These are phyloP conservation scores for Teratosphaeria nubilosa DNA, from an alignment of 2,329 filamentous ascomycete genomes.

Conservation along the genomic window DNA sequence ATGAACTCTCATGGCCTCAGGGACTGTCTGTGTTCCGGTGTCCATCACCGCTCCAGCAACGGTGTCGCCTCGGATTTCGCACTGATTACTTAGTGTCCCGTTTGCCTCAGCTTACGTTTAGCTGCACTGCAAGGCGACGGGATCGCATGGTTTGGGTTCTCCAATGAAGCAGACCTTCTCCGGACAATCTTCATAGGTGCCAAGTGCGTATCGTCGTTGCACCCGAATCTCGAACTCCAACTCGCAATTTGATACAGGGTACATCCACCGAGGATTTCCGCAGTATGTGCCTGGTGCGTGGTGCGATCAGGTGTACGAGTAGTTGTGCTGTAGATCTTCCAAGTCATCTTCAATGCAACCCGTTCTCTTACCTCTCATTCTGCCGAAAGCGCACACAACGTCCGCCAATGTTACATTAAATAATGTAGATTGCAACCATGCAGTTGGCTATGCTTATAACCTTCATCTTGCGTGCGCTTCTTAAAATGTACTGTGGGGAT, in stretches of 20 bases:
- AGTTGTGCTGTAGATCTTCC: too few species aligned
- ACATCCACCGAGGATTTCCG: not conserved
- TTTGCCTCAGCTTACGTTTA: not conserved
- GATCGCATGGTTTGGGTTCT: not conserved
- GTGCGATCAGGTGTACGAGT: too few species aligned
- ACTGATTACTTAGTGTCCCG: not conserved
- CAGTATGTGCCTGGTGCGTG: not conserved
- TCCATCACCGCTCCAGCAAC: not conserved
- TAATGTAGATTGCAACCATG: not conserved
- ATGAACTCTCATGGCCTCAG: not conserved
- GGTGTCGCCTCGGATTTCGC: not conserved
- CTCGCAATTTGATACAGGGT: not conserved
- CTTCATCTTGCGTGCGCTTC: not conserved
- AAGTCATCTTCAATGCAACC: not conserved
- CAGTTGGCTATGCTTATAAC: not conserved
- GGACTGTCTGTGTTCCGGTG: not conserved
- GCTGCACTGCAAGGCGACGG: too few species aligned
- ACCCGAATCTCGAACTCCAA: not conserved
- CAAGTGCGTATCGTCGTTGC: not conserved
- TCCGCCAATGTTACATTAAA: not conserved
- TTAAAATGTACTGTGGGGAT: not conserved
- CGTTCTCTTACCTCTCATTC: not conserved
- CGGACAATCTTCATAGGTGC: not conserved
- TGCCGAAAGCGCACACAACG: not conserved
- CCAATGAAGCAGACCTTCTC: too few species aligned